phyloP scores from a whole-genome alignment of 2,329 filamentous ascomycete genomes.

The Venturiaceae sp. region DNA sequence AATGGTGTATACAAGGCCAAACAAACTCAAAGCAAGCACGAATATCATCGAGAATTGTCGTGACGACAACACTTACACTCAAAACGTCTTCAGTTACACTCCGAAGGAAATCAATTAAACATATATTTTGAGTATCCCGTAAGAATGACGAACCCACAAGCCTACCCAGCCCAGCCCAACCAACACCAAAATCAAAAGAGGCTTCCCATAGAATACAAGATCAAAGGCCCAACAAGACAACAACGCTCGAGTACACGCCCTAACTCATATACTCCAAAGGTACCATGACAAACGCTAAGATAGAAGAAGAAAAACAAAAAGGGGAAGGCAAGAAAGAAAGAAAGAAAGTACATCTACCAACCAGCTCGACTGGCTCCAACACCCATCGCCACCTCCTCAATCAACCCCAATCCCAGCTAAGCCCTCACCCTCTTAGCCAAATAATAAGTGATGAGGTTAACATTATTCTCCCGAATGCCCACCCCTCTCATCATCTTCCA shows the following conservation, averaged over 20 bases:
- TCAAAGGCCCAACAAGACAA: not conserved
- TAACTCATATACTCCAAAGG: too few species aligned
- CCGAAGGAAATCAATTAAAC: too few species aligned
- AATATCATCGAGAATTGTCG: too few species aligned
- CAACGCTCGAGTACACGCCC: not conserved
- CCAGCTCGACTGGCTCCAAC: not conserved
- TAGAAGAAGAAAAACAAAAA: not conserved
- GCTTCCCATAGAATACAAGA: slow-evolving; percentile 1
- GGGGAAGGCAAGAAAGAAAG: not conserved
- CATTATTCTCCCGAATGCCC: slow-evolving; percentile 57
- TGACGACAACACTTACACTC: too few species aligned
- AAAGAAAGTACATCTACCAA: not conserved
- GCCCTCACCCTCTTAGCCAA: slow-evolving; percentile 47
- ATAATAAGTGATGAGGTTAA: slow-evolving; percentile 73
- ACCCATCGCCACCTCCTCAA: not conserved
- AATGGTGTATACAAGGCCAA: too few species aligned
- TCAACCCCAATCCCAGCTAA: too few species aligned
- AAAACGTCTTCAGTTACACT: too few species aligned
- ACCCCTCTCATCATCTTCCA: slow-evolving; percentile 54
- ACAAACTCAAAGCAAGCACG: too few species aligned
- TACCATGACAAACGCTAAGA: not conserved
- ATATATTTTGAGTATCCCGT: not conserved
- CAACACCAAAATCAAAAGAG: not conserved
- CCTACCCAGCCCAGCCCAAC: not conserved
- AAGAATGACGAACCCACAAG: not conserved